Evolutionary conservation across 768 basidiomycete species (phyloP).

Genomic region (Stropharia rugosoannulata): DNA sequence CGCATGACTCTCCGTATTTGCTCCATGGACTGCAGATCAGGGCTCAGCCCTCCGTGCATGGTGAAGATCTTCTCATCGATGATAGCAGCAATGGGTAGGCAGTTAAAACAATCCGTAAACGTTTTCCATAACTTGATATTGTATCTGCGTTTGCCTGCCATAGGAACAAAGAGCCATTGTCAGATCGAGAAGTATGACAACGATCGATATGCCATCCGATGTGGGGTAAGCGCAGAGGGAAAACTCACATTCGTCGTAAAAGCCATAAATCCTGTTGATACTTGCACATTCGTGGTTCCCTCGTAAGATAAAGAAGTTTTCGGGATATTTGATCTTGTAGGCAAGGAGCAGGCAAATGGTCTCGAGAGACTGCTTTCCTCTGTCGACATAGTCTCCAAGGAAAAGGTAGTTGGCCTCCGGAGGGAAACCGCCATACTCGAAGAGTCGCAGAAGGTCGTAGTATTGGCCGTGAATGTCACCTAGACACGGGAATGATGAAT

Average conservation of each 20-base stretch:
- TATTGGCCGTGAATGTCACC: conserved; percentile 99
- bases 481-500: conserved; percentile 28
- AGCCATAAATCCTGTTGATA: conserved; percentile 99
- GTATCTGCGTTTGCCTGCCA: conserved; percentile 95
- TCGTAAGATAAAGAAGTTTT: conserved; percentile 99
- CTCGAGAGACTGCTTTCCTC: conserved; percentile 98
- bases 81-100: conserved; percentile 97
- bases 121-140: conserved; percentile 99
- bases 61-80: conserved; percentile 99
- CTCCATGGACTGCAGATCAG: conserved; percentile 98
- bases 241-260: conserved; percentile 97
- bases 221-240: conserved; percentile 1
- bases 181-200: conserved; percentile 9
- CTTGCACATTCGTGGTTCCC: conserved; percentile 99
- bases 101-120: conserved; percentile 99
- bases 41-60: conserved; percentile 97
- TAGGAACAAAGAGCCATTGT: background rate
- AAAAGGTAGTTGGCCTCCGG: conserved; percentile 99
- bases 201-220: conserved; percentile 5
- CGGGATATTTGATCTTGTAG: conserved; percentile 99
- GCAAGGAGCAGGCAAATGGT: conserved; percentile 99
- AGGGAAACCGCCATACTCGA: conserved; percentile 99
- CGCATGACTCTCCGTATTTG: conserved; percentile 99
- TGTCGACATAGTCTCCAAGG: conserved; percentile 98
- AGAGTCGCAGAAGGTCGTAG: conserved; percentile 95